These are phyloP conservation scores for Aspergillus sp. DNA, from an alignment of 2,329 filamentous ascomycete genomes.

Conservation along the genomic window DNA sequence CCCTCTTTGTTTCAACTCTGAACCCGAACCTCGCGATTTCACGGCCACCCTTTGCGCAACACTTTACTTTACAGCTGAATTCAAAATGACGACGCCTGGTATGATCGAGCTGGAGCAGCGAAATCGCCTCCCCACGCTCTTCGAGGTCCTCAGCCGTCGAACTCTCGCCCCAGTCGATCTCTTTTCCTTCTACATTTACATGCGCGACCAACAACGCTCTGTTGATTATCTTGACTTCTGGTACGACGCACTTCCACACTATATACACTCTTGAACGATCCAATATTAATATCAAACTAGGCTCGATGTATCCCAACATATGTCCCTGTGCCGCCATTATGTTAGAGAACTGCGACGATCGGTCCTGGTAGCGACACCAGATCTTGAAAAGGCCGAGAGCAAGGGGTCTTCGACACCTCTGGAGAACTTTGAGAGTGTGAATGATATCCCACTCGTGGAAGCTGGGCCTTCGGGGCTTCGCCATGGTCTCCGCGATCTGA, in stretches of 20 bases:
- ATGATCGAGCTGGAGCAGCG: slow-evolving; percentile 52
- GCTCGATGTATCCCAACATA: slow-evolving; percentile 99
- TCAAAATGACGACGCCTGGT: slow-evolving; percentile 31
- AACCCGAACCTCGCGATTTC: slow-evolving; percentile 2
- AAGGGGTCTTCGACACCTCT: slow-evolving; percentile 82
- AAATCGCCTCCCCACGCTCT: slow-evolving; percentile 88
- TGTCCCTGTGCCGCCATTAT: slow-evolving; percentile 94
- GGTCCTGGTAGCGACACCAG: slow-evolving; percentile 88
- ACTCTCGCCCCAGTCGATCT: slow-evolving; percentile 95
- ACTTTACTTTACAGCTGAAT: background rate
- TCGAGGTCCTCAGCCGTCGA: slow-evolving; percentile 89
- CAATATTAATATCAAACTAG: slow-evolving; percentile 48
- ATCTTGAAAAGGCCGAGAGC: slow-evolving; percentile 76
- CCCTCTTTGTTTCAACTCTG: slow-evolving; percentile 9
- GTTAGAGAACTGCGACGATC: slow-evolving; percentile 92
- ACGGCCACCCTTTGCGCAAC: background rate
- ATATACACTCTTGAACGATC: background rate
- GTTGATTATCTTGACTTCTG: slow-evolving; percentile 99
- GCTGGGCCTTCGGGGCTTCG: slow-evolving; percentile 57
- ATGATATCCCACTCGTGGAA: slow-evolving; percentile 53
- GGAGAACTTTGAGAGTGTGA: slow-evolving; percentile 68
- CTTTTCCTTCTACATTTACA: slow-evolving; percentile 99
- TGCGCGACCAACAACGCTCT: slow-evolving; percentile 96
- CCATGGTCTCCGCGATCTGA: slow-evolving; percentile 61
- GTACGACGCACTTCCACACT: slow-evolving; percentile 53